Evolutionary conservation across 768 basidiomycete species (phyloP), one percentile per base, ranked within the genome.

Genomic region (Zangia roseola): DNA sequence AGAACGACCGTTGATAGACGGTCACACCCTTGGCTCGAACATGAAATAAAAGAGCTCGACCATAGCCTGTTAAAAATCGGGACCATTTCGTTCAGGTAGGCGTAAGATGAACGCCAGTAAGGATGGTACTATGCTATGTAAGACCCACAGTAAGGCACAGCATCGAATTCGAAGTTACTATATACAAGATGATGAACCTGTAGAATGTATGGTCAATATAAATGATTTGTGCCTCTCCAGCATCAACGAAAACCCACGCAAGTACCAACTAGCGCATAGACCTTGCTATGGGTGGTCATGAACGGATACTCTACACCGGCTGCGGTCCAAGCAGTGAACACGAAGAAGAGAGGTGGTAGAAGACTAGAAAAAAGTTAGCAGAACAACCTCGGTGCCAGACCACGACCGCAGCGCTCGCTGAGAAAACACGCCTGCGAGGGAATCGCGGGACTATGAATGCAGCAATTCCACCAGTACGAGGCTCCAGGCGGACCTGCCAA

Each of bases 21-120:
- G 82, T 70, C 50, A 83, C 74, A 34, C 83, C 83, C 64, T 78
- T 78, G 0, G 83, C 75, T 48, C 82, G 79, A 26, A 75, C 74
- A 52, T 80, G 76, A 69, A 71, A 84, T 0, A 83, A 71, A 84
- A 83, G 21, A 86, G 58, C 57, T 84, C 83, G 19, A 83, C 78
- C 52, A 84, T 74, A 84, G 4, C 81, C 81, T 81, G 57, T 33
- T 10, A 14, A 19, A 6, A 25, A 33, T 36, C 10, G 13, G n/a
- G 24, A 12, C 19, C 10, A 12, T 12, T 4, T 12, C 24, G 10
- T 16, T 12, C 10, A 30, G 31, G 5, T 2, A 6, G 31, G 10
- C 13, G 31, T 8, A 4, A 9, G 12, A 10, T 12, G 9, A 10
- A 12, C 4, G 21, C 14, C n/a, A n/a, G n/a, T n/a, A n/a, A n/a